These are phyloP conservation scores for Globisporangium heterothallicum DNA, from an alignment of 352 stramenopile species.

Conservation along the genomic window DNA sequence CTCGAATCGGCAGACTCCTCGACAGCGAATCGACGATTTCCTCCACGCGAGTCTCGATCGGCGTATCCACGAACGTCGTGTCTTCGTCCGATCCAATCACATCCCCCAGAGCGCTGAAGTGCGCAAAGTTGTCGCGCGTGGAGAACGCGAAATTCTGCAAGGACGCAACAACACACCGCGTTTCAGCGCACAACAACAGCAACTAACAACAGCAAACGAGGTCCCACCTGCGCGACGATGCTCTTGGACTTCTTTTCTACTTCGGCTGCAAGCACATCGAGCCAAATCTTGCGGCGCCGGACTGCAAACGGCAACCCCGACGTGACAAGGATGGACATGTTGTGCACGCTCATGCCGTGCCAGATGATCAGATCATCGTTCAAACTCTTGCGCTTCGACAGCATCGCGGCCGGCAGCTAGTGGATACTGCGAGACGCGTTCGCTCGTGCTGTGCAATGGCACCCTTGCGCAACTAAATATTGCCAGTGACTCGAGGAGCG, in stretches of 20 bases:
- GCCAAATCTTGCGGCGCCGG: conserved; percentile 38
- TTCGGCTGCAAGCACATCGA: conserved; percentile 43
- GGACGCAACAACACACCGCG: background rate
- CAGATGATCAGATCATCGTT: conserved; percentile 51
- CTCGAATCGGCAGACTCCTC: conserved; percentile 24
- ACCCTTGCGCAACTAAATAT: background rate
- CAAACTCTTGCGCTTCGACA: conserved; percentile 44
- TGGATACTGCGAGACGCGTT: no score
- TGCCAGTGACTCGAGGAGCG: no score
- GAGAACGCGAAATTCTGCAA: conserved; percentile 38
- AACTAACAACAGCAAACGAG: background rate
- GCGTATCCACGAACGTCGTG: conserved; percentile 14
- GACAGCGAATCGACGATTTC: conserved; percentile 26
- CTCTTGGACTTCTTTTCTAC: conserved; percentile 42
- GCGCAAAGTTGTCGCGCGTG: conserved; percentile 16
- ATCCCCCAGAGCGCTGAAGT: conserved; percentile 3
- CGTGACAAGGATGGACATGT: conserved; percentile 32
- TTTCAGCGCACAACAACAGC: background rate
- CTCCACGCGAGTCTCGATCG: conserved; percentile 18
- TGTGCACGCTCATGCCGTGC: conserved; percentile 48
- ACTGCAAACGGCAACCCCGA: conserved; percentile 30
- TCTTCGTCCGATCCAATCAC: conserved; percentile 15
- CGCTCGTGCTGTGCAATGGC: background rate
- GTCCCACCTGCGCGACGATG: conserved; percentile 32
- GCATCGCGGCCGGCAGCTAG: conserved; percentile 12